These are phyloP conservation scores for Aspergillus arachidicola DNA, from an alignment of 2,329 filamentous ascomycete genomes.

Conservation along the genomic window DNA sequence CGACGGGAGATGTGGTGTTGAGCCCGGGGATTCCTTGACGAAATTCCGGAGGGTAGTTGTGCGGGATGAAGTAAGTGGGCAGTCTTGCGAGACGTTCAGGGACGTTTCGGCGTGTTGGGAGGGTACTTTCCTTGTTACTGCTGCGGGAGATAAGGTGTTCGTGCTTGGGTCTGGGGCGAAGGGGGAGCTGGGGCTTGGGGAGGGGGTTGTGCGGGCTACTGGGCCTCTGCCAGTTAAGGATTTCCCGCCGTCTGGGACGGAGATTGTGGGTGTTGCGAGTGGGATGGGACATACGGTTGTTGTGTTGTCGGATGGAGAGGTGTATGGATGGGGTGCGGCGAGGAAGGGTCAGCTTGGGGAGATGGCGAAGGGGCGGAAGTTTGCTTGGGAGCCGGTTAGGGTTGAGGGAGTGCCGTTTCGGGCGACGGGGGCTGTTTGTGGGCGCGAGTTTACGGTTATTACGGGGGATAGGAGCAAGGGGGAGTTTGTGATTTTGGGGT, in stretches of 20 bases:
- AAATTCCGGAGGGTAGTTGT: conserved; percentile 34
- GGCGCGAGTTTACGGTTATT: conserved; percentile 82
- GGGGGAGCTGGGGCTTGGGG: conserved; percentile 71
- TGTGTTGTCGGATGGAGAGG: conserved; percentile 73
- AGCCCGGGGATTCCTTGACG: conserved; percentile 16
- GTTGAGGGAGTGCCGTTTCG: conserved; percentile 63
- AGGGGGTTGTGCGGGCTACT: conserved; percentile 23
- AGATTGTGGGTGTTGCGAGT: conserved; percentile 68
- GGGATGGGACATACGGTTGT: conserved; percentile 77
- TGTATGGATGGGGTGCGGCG: conserved; percentile 86
- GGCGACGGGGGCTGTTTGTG: conserved; percentile 71
- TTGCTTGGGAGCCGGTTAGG: conserved; percentile 63
- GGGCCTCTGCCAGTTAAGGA: conserved; percentile 55
- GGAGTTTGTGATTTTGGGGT: conserved; percentile 68
- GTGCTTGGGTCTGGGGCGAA: conserved; percentile 68
- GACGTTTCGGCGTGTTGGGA: conserved; percentile 76
- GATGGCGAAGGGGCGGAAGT: conserved; percentile 47
- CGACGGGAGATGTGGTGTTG: conserved; percentile 47
- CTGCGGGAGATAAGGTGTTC: conserved; percentile 50
- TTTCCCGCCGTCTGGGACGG: conserved; percentile 65
- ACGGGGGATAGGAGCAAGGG: conserved; percentile 59
- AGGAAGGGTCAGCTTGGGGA: conserved; percentile 81
- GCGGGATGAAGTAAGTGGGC: conserved; percentile 8
- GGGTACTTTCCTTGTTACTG: conserved; percentile 64
- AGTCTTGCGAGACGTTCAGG: conserved; percentile 39